These are phyloP conservation scores for Fusarium sp. DNA, from an alignment of 2,329 filamentous ascomycete species.

Conservation along the genomic window DNA sequence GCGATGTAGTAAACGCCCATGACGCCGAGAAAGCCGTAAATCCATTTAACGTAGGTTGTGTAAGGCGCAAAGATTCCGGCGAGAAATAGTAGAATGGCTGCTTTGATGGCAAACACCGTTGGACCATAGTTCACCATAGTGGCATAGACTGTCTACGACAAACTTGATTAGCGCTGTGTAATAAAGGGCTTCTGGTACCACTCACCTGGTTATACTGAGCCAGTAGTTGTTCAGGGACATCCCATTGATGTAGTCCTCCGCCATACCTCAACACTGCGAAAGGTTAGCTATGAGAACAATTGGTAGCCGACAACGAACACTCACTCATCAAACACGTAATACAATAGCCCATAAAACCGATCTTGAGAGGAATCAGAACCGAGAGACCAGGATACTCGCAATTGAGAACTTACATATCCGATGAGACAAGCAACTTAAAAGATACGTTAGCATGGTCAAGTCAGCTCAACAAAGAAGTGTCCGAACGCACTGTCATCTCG, in stretches of 20 bases:
- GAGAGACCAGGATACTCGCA: rapidly evolving
- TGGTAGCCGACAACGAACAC: rapidly evolving
- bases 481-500: constrained; percentile 22
- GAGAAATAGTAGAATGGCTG: constrained; percentile 31
- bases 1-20: constrained; percentile 29
- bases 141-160: constrained; percentile 23
- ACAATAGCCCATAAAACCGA: constrained; percentile 36
- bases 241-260: constrained; percentile 33
- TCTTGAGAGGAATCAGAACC: constrained; percentile 6
- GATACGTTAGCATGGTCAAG: rapidly evolving
- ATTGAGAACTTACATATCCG: constrained; percentile 13
- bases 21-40: constrained; percentile 18
- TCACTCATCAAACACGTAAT: constrained; percentile 27
- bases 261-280: constrained; percentile 18
- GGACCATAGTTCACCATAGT: constrained; percentile 38
- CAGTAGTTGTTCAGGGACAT: constrained; percentile 26
- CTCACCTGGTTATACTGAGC: constrained; percentile 23
- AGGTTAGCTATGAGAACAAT: rapidly evolving
- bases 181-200: rapidly evolving
- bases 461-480: rapidly evolving
- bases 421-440: constrained; percentile 27
- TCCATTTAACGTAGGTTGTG: constrained; percentile 38
- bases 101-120: constrained; percentile 36
- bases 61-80: constrained; percentile 26
- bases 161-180: neutral